Conservation (phyloP, 2,329 filamentous ascomycete genomes). For the Hypoxylon sp. region DNA sequence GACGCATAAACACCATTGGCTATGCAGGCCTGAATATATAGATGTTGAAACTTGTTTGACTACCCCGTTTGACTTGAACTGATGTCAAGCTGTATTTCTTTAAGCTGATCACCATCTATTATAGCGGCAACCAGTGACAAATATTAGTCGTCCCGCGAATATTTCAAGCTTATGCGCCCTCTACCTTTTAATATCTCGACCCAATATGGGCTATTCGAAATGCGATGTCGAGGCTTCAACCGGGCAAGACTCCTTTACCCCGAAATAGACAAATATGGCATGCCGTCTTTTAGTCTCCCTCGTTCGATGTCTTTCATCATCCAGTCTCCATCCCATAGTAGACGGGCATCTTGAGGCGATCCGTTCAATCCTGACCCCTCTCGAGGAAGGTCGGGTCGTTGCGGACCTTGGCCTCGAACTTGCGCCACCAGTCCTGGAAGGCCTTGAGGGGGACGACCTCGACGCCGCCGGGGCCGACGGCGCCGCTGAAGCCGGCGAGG, state of each 20-base stretch:
- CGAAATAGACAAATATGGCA: too few species aligned
- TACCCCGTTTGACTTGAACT: not conserved
- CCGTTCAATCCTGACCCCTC: slow-evolving; percentile 61
- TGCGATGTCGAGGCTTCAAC: too few species aligned
- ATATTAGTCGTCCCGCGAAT: too few species aligned
- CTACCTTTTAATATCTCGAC: too few species aligned
- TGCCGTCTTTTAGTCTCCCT: too few species aligned
- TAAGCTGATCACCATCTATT: too few species aligned
- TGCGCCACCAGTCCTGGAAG: slow-evolving; percentile 97
- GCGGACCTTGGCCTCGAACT: slow-evolving; percentile 89
- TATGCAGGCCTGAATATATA: slow-evolving; percentile 20
- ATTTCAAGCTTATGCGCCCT: too few species aligned
- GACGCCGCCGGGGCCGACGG: slow-evolving; percentile 66
- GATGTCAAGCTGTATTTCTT: too few species aligned
- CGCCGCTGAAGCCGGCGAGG: slow-evolving; percentile 82
- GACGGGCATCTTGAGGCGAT: not conserved
- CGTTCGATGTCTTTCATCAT: too few species aligned
- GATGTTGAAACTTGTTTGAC: not conserved
- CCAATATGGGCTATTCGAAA: too few species aligned
- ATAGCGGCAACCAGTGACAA: too few species aligned
- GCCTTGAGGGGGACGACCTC: slow-evolving; percentile 94
- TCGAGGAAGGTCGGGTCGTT: slow-evolving; percentile 90
- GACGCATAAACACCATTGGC: slow-evolving; percentile 9
- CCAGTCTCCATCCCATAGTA: not conserved
- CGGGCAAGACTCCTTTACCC: too few species aligned